A percentile compares a stretch with the other conserved stretches of the same genome.
These are phyloP conservation scores for Phaeophleospora eucalypticola DNA, from an alignment of 2,329 filamentous ascomycete species.

Conservation along the genomic window DNA sequence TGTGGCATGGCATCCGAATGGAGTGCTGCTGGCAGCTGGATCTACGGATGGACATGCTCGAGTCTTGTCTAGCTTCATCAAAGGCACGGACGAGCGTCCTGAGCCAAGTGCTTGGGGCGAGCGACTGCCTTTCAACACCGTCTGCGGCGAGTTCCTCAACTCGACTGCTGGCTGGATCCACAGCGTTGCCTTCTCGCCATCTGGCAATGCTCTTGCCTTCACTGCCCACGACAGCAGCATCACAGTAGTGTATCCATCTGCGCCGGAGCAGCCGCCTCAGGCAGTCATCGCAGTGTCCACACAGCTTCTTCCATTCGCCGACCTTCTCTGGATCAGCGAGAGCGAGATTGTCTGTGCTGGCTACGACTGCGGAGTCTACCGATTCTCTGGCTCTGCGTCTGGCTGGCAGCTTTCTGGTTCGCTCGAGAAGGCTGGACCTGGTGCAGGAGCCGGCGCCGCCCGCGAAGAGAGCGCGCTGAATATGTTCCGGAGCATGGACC, in stretches of 20 bases:
- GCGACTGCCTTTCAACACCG: conserved; percentile 93
- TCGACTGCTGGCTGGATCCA: conserved; percentile 97
- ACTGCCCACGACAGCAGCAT: conserved; percentile 93
- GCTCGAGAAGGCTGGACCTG: conserved; percentile 60
- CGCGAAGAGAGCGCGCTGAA: conserved; percentile 91
- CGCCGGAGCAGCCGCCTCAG: conserved; percentile 80
- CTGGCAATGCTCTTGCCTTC: conserved; percentile 89
- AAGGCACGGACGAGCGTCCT: conserved; percentile 82
- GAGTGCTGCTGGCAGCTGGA: conserved; percentile 86
- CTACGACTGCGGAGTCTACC: conserved; percentile 83
- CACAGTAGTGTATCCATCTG: conserved; percentile 91
- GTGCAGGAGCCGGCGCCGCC: conserved; percentile 36
- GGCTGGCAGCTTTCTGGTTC: conserved; percentile 84
- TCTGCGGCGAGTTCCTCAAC: conserved; percentile 94
- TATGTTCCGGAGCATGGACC: conserved; percentile 98
- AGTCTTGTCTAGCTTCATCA: conserved; percentile 94
- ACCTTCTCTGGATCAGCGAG: conserved; percentile 86
- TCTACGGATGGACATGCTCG: conserved; percentile 96
- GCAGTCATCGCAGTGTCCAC: conserved; percentile 90
- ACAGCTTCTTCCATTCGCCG: conserved; percentile 87
- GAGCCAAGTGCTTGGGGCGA: conserved; percentile 91
- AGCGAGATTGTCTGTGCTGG: conserved; percentile 92
- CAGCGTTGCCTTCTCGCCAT: conserved; percentile 86
- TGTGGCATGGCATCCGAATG: conserved; percentile 96
- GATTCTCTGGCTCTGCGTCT: conserved; percentile 70